These are phyloP conservation scores for Solanum hybrid DNA, from an alignment of 305 asterid genomes.

Conservation along the genomic window DNA sequence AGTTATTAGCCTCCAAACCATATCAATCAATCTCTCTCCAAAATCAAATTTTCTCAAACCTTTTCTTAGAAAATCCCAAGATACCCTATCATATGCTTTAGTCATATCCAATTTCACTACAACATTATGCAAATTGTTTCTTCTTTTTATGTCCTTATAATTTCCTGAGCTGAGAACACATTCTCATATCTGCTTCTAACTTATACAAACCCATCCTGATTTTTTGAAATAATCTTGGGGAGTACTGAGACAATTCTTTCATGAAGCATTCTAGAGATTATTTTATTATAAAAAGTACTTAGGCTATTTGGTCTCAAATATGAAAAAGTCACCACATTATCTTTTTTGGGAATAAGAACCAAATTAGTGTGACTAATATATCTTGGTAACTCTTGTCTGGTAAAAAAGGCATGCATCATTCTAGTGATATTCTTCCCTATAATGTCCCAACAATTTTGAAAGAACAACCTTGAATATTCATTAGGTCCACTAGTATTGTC, in stretches of 20 bases:
- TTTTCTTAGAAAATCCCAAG: not conserved
- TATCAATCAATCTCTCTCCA: not conserved
- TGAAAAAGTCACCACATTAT: not conserved
- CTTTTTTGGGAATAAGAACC: too few relatives aligned
- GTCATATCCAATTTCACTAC: not conserved
- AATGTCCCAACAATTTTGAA: not conserved
- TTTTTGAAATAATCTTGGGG: not conserved
- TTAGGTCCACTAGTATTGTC: not conserved
- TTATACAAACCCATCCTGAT: not conserved
- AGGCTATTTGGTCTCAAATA: not conserved
- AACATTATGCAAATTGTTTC: too few relatives aligned
- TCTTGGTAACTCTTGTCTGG: not conserved
- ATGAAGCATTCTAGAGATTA: not conserved
- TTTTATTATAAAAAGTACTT: not conserved
- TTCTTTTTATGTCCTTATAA: not conserved
- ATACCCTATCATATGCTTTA: not conserved
- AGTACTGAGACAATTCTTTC: not conserved
- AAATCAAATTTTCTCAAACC: not conserved
- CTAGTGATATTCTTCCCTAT: not conserved
- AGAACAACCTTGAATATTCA: not conserved
- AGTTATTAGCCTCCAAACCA: not conserved
- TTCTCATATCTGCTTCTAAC: not conserved
- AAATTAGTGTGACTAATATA: not conserved
- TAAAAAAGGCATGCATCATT: not conserved
- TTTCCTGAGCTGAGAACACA: not conserved